Evolutionary conservation across 2,329 filamentous ascomycete species (phyloP), one percentile per base, ranked within the genome.

Genomic region (Arthrobotrys megalospora): DNA sequence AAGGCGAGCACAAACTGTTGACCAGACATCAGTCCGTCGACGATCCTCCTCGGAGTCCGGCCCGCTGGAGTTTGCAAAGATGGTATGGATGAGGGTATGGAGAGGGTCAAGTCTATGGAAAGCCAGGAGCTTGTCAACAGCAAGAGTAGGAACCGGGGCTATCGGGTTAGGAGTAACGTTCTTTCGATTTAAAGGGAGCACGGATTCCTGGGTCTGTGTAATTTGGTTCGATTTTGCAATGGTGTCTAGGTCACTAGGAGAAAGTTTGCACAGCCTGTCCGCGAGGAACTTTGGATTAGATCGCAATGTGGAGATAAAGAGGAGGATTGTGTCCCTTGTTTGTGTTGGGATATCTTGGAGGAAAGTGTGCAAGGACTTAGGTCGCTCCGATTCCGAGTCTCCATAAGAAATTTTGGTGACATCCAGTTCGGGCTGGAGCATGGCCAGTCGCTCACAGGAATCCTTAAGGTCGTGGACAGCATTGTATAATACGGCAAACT

Each of bases 91-190:
- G 80, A 97, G 88, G 72, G 92, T 91, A 79, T 93, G 94, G 62
- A 97, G 87, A 8, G 94, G 91, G 83, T 97, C 93, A 83, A 94
- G 92, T 82, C 94, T 89, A 85, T 97, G 93, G 83, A 97, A 96
- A 64, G 93, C 94, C 82, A 96, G 87, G 79, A 96, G 89, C 82
- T 93, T 91, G 84, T 97, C 93, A 82, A 97, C 91, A 77, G 93
- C 90, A 80, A 87, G 70, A 28, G 70, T 75, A n/a, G 71, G 71
- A 6, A 69, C 87, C 87, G 80, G 85, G 85, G 81, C 85, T 86
- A 83, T 85, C 87, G 85, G 80, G 82, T 85, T 79, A 50, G 80
- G 70, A 68, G 77, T 67, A 43, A 80, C 38, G 32, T 68, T 47
- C 67, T 81, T 80, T 79, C 79, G 16, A 47, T 68, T 63, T 66